These are phyloP conservation scores for Debaryomyces robertsiae DNA, from an alignment of 1,139 yeast species.

Conservation along the genomic window DNA sequence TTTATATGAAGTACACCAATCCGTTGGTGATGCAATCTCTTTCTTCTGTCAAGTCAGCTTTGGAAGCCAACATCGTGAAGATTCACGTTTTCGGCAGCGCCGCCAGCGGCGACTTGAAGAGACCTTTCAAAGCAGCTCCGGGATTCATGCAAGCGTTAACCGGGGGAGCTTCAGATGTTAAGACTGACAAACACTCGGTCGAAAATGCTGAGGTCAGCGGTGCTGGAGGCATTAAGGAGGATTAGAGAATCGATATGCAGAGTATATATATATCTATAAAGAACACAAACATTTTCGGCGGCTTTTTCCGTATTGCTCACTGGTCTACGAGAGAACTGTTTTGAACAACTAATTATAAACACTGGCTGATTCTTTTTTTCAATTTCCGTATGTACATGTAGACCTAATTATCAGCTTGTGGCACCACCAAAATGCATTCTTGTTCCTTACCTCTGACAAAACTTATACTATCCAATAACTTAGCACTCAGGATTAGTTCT, in stretches of 20 bases:
- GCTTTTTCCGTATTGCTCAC: too few relatives aligned
- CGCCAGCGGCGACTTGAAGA: conserved; percentile 88
- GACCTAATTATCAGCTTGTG: conserved; percentile 8
- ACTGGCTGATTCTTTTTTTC: too few relatives aligned
- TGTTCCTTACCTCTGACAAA: conserved; percentile 62
- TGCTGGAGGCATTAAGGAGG: conserved; percentile 88
- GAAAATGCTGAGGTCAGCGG: conserved; percentile 87
- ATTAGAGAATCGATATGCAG: conserved; percentile 39
- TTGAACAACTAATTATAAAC: too few relatives aligned
- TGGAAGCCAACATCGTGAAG: conserved; percentile 89
- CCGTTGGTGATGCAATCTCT: conserved; percentile 95
- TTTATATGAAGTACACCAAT: conserved; percentile 97
- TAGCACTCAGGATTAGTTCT: conserved; percentile 60
- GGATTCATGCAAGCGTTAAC: conserved; percentile 73
- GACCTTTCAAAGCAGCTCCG: conserved; percentile 93
- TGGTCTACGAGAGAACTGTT: too few relatives aligned
- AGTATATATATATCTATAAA: neutral
- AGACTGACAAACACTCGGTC: conserved; percentile 85
- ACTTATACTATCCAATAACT: conserved; percentile 57
- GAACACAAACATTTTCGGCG: too few relatives aligned
- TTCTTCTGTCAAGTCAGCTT: conserved; percentile 85
- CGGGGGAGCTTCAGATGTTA: conserved; percentile 54
- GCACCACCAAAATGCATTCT: conserved; percentile 58
- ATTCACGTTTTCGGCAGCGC: conserved; percentile 85
- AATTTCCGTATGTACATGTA: neutral